phyloP scores from a whole-genome alignment of 2,329 filamentous ascomycete genomes.

The Didymella lethalis region DNA sequence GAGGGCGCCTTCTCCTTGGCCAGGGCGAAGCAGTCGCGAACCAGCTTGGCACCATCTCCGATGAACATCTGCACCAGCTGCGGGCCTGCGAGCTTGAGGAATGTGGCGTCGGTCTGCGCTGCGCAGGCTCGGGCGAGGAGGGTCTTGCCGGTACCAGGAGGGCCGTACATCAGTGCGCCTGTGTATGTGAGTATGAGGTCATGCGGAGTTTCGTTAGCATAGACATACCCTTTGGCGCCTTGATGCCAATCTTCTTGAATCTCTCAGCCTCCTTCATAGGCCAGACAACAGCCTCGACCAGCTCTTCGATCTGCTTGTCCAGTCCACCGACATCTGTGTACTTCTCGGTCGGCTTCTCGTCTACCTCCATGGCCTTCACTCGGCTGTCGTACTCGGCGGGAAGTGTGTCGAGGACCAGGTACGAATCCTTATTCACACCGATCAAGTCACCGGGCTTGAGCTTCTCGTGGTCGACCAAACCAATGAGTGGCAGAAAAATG shows the following conservation, averaged over 20 bases:
- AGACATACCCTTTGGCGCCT: conserved; percentile 89
- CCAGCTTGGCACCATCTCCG: conserved; percentile 95
- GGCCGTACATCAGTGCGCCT: conserved; percentile 97
- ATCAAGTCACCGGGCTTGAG: conserved; percentile 96
- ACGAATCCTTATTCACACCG: conserved; percentile 98
- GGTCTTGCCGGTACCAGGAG: conserved; percentile 88
- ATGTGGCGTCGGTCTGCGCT: conserved; percentile 96
- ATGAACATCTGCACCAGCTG: conserved; percentile 99
- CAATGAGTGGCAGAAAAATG: conserved; percentile 97
- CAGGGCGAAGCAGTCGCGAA: conserved; percentile 95
- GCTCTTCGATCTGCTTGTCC: conserved; percentile 98
- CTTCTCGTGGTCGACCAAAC: conserved; percentile 92
- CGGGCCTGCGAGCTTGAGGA: conserved; percentile 96
- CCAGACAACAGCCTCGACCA: conserved; percentile 98
- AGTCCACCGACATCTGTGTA: conserved; percentile 97
- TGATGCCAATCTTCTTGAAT: conserved; percentile 99
- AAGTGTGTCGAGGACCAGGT: conserved; percentile 93
- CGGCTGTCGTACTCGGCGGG: conserved; percentile 98
- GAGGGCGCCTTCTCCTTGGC: conserved; percentile 98
- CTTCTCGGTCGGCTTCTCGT: conserved; percentile 99
- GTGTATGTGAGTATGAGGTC: conserved; percentile 21
- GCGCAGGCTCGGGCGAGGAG: conserved; percentile 94
- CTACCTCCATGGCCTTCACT: conserved; percentile 99
- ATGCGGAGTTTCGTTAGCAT: neutral
- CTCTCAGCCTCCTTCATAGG: conserved; percentile 99